Base-by-base conservation (phyloP, 331 rosid species). In the Quercus lobata region DNA sequence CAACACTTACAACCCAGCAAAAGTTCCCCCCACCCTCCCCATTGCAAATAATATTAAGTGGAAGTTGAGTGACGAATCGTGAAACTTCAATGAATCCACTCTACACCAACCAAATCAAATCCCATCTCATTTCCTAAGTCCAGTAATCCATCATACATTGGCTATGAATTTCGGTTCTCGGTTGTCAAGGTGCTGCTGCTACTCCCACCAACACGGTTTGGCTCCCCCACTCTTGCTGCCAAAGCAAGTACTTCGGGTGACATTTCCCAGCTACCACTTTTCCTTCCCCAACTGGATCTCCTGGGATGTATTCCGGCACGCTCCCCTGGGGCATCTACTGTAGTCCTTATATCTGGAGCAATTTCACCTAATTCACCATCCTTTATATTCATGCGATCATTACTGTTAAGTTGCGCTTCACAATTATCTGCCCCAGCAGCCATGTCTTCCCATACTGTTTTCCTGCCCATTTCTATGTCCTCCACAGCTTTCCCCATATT, bases 201-300 rank as follows among this genome's bases (percentile, higher is more conserved):
- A 72, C 94, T 85, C 57, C 92, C 92, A 55, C 86, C 96, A 7
- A 21, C 80, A 5, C 84, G 92, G 84, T 82, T 87, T 2, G 83
- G 85, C 53, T 91, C 97, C 30, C 97, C 93, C 9, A 86, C 96
- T 82, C 94, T 89, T 5, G 94, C 89, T 12, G 98, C 90, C 89
- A 95, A 84, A 55, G 98, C 96, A 74, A 93, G 97, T 60, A 95
- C 98, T 90, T 95, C 99, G 0, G 99, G 99, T 16, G 98, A 95
- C 99, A 93, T 91, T 74, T 95, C 99, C 99, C 99, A 95, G 88
- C 94, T 95, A 63, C 99, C 99, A 72, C 99, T 95, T 80, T 95
- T 95, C 83, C 99, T 91, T 76, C 98, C 99, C 98, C 99, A 95
- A 81, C 97, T 95, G 65, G 97, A 90, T 80, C 96, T 83, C 79